Conservation (phyloP, 2,329 filamentous ascomycete species). For the Colletotrichum cordylinicola region DNA sequence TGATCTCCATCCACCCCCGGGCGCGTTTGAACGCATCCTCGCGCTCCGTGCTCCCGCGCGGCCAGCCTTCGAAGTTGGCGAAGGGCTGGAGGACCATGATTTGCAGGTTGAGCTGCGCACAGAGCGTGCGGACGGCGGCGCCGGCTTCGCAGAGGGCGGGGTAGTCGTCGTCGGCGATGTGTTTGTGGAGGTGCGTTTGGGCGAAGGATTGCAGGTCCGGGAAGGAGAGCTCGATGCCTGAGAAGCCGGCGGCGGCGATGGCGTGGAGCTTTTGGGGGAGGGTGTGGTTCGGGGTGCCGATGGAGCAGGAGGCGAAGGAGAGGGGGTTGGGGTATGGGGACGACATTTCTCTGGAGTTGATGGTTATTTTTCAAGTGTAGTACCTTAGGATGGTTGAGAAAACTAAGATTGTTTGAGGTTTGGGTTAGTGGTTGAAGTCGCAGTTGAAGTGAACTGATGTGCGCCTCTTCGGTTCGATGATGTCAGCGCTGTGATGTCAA, state of each 20-base stretch:
- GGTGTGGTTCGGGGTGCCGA: slow-evolving; percentile 47
- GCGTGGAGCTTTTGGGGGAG: slow-evolving; percentile 66
- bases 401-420: background rate
- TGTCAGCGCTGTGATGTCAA: slow-evolving; percentile 21
- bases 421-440: background rate
- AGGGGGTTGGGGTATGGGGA: slow-evolving; percentile 36
- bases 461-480: background rate
- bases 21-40: slow-evolving; percentile 68
- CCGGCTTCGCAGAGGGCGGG: slow-evolving; percentile 61
- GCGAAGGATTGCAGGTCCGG: slow-evolving; percentile 73
- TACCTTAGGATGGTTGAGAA: too few relatives aligned
- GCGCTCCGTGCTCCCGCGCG: slow-evolving; percentile 59
- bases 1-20: slow-evolving; percentile 72
- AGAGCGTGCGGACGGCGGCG: slow-evolving; percentile 58
- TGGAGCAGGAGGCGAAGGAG: slow-evolving; percentile 62
- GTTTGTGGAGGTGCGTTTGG: slow-evolving; percentile 45
- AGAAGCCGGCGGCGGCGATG: slow-evolving; percentile 69
- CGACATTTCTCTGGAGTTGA: background rate
- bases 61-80: slow-evolving; percentile 79
- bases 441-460: background rate
- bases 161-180: slow-evolving; percentile 65
- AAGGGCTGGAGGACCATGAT: slow-evolving; percentile 80
- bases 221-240: slow-evolving; percentile 76
- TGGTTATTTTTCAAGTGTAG: too few relatives aligned
- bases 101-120: slow-evolving; percentile 57